Conservation (phyloP, 2,329 filamentous ascomycete genomes). For the Hypoxylon sp. region DNA sequence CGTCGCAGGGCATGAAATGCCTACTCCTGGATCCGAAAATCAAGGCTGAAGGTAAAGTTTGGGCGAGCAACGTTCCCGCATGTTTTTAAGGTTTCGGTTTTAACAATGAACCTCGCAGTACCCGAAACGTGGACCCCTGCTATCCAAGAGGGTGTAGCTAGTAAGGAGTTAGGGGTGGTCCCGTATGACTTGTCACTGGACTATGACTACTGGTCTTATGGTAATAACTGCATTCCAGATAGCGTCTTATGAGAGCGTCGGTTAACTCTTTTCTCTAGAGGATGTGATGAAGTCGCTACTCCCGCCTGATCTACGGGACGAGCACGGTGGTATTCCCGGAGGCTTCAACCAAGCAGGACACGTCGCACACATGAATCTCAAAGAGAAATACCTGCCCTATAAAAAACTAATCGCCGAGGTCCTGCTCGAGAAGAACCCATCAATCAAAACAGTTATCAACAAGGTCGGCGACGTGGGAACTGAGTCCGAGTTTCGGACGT, state of each 20-base stretch:
- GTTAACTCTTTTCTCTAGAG: conserved; percentile 61
- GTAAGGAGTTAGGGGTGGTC: conserved; percentile 77
- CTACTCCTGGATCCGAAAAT: conserved; percentile 72
- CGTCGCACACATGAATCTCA: conserved; percentile 92
- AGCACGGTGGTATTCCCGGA: conserved; percentile 79
- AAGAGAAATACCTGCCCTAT: conserved; percentile 85
- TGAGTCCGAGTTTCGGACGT: conserved; percentile 90
- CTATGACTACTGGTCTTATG: conserved; percentile 90
- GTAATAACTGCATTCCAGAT: conserved; percentile 60
- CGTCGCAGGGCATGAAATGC: conserved; percentile 72
- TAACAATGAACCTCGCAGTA: conserved; percentile 59
- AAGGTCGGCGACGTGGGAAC: conserved; percentile 91
- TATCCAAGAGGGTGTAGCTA: conserved; percentile 77
- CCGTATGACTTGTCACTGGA: conserved; percentile 82
- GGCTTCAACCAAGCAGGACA: conserved; percentile 93
- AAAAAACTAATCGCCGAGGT: conserved; percentile 89
- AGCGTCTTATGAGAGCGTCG: background rate
- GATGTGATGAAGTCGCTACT: conserved; percentile 88
- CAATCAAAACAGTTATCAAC: conserved; percentile 92
- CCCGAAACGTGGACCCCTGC: conserved; percentile 82
- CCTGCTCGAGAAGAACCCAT: conserved; percentile 88
- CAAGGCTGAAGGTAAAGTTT: conserved; percentile 63
- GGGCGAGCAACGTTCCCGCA: background rate
- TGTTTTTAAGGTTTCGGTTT: conserved; percentile 15
- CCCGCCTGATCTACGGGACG: conserved; percentile 82